Evolutionary conservation across 768 basidiomycete genomes (phyloP), one percentile per base, ranked within the genome.

Genomic region (Lentinula aciculospora): DNA sequence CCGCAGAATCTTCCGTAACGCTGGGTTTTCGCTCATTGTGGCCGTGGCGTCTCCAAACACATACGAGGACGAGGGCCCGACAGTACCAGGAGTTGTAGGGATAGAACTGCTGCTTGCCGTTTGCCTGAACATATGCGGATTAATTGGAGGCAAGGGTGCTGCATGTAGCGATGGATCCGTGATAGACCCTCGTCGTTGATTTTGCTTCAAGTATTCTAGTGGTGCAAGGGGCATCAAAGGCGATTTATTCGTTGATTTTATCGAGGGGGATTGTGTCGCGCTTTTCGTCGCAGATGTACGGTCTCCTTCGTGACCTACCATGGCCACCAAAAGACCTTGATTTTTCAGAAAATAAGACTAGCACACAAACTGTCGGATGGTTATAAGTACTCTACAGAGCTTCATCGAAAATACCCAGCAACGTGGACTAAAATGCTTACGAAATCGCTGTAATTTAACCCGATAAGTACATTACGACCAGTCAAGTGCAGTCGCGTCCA

Each of bases 121-220:
- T 29, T 37, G 62, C 17, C 64, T 61, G 27, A 63, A 61, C 23
- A 59, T 60, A 21, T 61, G 61, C 12, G 59, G 47, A 60, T 58
- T 61, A 25, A 56, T 17, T 57, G 15, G 59, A 28, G 58, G 62
- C 40, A 58, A 58, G 3, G 77, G 70, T 27, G 82, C 75, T 59
- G 85, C 84, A 71, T 89, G 88, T 50, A 91, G 77, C 40, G 86
- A 85, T 3, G 89, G 89, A 75, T 92, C 91, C 7, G 89, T 89
- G 67, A 90, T 86, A 1, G 91, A 92, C 59, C 88, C 88, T 58
- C 89, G 74, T n/a, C 89, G 82, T 66, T 91, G 90, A 56, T 81
- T 89, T 69, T 90, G 89, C 68, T 90, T 89, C 25, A 91, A 79
- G 68, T 81, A 85, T 68, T 90, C 86, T 65, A 92, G 83, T 8